Percentiles rank a stretch among this genome's conserved stretches.
phyloP scores from a whole-genome alignment of 805 yeast genomes.

The Pichia insulana region DNA sequence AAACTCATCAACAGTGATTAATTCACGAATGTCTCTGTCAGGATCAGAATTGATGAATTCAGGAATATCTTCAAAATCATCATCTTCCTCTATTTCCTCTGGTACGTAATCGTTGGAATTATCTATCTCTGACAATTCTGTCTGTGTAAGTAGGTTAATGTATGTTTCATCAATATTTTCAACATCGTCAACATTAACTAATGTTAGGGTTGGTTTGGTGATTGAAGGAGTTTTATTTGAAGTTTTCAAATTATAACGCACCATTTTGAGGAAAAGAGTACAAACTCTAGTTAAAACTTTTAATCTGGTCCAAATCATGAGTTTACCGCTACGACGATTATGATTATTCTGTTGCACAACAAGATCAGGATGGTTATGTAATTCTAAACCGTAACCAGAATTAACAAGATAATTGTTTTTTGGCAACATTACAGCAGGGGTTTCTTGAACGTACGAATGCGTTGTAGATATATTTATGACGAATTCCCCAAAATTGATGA shows the following conservation, averaged over 20 bases:
- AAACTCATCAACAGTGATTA: conserved; percentile 20
- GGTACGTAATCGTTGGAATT: conserved; percentile 1
- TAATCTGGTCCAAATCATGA: too few relatives aligned
- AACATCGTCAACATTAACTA: conserved; percentile 12
- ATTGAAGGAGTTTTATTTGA: too few relatives aligned
- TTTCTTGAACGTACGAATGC: conserved; percentile 56
- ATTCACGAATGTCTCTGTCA: conserved; percentile 9
- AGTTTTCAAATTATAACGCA: too few relatives aligned
- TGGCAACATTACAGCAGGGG: conserved; percentile 40
- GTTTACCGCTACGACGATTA: too few relatives aligned
- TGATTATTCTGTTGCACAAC: too few relatives aligned
- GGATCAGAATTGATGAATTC: conserved; percentile 3
- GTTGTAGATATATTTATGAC: conserved; percentile 61
- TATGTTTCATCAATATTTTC: conserved; percentile 4
- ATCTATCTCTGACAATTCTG: conserved; percentile 5
- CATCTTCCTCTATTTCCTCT: not conserved
- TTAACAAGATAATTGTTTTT: conserved; percentile 40
- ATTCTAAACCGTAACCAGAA: conserved; percentile 22
- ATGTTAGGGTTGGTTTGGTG: conserved; percentile 7
- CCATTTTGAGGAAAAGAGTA: too few relatives aligned
- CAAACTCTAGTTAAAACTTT: too few relatives aligned
- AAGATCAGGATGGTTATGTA: conserved; percentile 21
- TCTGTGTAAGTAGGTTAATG: conserved; percentile 2
- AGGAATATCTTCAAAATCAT: conserved; percentile 3
- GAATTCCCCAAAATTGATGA: conserved; percentile 50